A percentile compares a stretch with the other conserved stretches of the same genome.
phyloP scores from a whole-genome alignment of 345 rosid species.

The Eucalyptus rudis region DNA sequence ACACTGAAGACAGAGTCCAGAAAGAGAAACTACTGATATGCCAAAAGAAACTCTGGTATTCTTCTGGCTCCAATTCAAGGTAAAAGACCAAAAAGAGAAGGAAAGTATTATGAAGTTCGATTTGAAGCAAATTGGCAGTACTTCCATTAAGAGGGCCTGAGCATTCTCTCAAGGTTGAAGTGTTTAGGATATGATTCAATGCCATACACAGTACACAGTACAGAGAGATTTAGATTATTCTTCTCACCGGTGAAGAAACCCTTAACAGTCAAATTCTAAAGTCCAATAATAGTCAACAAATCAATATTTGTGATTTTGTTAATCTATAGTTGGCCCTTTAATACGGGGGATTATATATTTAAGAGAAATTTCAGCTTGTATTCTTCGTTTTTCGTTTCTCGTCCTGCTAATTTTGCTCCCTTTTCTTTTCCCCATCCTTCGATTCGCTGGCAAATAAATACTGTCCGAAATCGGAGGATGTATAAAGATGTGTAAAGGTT shows the following conservation, averaged over 20 bases:
- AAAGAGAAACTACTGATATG: slow-evolving; percentile 81
- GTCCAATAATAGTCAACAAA: neutral
- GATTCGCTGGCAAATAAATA: neutral
- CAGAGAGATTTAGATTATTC: neutral
- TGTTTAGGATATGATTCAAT: neutral
- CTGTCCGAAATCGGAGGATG: neutral
- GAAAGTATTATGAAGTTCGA: neutral
- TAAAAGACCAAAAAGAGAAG: neutral
- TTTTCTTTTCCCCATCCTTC: neutral
- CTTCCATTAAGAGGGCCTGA: neutral
- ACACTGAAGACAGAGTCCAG: slow-evolving; percentile 44
- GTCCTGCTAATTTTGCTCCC: neutral
- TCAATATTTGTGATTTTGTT: slow-evolving; percentile 9
- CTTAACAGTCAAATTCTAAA: neutral
- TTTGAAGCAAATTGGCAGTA: neutral
- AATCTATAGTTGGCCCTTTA: neutral
- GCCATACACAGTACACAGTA: neutral
- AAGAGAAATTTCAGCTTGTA: neutral
- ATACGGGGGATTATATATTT: slow-evolving; percentile 1
- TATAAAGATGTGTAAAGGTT: neutral
- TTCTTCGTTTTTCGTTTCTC: neutral
- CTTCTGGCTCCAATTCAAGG: slow-evolving; percentile 31
- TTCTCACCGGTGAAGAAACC: neutral
- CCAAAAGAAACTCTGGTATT: slow-evolving; percentile 87
- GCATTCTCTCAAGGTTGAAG: neutral